Evolutionary conservation across 1,284 basidiomycete species (phyloP).

Genomic region (Schizopora paradoxa): DNA sequence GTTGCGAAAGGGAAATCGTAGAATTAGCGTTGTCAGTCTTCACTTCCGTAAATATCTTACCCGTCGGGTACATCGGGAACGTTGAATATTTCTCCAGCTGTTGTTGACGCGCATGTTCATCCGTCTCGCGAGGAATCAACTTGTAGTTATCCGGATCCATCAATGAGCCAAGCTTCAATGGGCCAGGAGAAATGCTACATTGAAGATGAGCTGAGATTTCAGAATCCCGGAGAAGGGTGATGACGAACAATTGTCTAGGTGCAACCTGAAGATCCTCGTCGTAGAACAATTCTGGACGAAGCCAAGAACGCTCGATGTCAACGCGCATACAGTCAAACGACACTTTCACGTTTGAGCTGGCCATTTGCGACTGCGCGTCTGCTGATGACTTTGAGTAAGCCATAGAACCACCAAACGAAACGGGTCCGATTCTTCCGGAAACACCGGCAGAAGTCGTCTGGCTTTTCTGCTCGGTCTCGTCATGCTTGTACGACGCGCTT

Average conservation of each 20-base stretch:
- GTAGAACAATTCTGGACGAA: conserved; percentile 9
- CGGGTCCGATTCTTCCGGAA: background rate
- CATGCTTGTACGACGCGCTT: background rate
- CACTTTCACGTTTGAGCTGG: conserved; percentile 2
- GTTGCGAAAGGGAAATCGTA: background rate
- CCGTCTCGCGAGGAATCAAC: background rate
- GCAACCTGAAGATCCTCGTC: conserved; percentile 6
- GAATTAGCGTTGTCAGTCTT: background rate
- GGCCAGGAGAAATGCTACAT: conserved; percentile 1
- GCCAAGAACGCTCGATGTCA: conserved; percentile 4
- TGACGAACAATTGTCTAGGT: background rate
- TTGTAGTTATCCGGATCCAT: conserved; percentile 6
- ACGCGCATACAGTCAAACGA: conserved; percentile 6
- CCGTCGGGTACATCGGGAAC: conserved; percentile 6
- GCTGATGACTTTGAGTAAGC: background rate
- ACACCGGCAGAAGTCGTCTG: background rate
- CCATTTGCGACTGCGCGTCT: conserved; percentile 1
- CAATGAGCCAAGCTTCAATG: background rate
- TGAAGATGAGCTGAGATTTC: background rate
- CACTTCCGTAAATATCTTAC: background rate
- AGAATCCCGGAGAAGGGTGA: background rate
- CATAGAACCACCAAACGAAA: background rate
- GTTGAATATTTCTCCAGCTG: background rate
- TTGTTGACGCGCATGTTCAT: too few species aligned
- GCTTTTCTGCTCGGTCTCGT: background rate